A percentile compares a stretch with the other conserved stretches of the same genome.
Evolutionary conservation across 352 stramenopile genomes (phyloP).

Genomic region (Pythium volutum): DNA sequence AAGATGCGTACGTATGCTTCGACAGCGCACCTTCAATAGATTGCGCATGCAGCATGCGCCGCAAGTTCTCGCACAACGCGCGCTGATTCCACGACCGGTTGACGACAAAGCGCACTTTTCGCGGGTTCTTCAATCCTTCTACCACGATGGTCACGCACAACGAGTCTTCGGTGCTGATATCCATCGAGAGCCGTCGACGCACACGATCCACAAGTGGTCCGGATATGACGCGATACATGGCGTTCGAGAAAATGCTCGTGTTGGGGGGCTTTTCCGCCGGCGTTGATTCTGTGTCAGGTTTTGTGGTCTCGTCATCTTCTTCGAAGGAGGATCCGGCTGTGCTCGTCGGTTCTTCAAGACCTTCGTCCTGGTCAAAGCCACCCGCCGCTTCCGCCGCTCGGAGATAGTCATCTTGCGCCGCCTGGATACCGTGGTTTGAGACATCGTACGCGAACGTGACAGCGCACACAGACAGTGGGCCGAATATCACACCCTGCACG

Average conservation of each 20-base stretch:
- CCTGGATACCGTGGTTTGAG: slow-evolving; percentile 85
- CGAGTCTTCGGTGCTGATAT: slow-evolving; percentile 72
- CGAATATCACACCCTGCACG: slow-evolving; percentile 77
- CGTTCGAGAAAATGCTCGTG: slow-evolving; percentile 77
- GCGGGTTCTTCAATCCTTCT: slow-evolving; percentile 51
- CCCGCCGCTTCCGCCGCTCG: slow-evolving; percentile 38
- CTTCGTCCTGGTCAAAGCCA: slow-evolving; percentile 20
- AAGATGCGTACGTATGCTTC: neutral
- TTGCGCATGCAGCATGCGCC: slow-evolving; percentile 74
- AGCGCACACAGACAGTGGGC: slow-evolving; percentile 75
- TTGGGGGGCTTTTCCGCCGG: slow-evolving; percentile 26
- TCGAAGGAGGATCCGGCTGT: slow-evolving; percentile 50
- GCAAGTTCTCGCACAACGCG: slow-evolving; percentile 53
- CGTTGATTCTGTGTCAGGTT: slow-evolving; percentile 22
- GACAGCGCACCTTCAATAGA: slow-evolving; percentile 44
- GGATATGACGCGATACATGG: slow-evolving; percentile 81
- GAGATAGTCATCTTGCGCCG: slow-evolving; percentile 63
- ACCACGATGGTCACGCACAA: slow-evolving; percentile 67
- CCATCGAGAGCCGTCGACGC: slow-evolving; percentile 68
- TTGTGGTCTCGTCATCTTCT: slow-evolving; percentile 45
- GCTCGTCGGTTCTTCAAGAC: slow-evolving; percentile 23
- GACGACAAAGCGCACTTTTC: slow-evolving; percentile 73
- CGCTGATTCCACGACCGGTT: slow-evolving; percentile 66
- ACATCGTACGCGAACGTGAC: slow-evolving; percentile 85
- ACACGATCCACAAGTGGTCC: slow-evolving; percentile 75